These are phyloP conservation scores for Penicillium janthinellum DNA, from an alignment of 2,329 filamentous ascomycete genomes.

Conservation along the genomic window DNA sequence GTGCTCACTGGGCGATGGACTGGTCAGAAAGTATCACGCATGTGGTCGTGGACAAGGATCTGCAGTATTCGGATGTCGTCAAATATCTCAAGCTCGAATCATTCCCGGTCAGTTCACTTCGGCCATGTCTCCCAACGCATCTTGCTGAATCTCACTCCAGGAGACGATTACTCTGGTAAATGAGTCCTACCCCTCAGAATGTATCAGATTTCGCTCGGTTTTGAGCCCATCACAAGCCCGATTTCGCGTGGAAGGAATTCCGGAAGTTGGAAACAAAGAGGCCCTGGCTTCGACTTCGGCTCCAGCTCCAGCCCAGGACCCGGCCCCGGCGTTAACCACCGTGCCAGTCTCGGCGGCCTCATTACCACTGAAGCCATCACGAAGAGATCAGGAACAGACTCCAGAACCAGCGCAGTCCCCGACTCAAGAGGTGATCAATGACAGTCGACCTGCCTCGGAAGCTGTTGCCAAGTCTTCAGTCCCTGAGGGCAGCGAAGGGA, in stretches of 20 bases:
- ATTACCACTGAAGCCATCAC: slow-evolving; percentile 34
- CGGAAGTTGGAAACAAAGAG: slow-evolving; percentile 16
- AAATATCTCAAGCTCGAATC: slow-evolving; percentile 53
- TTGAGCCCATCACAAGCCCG: slow-evolving; percentile 61
- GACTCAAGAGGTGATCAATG: slow-evolving; percentile 5
- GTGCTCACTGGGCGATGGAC: slow-evolving; percentile 68
- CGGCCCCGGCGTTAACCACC: slow-evolving; percentile 5
- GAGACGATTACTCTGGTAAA: slow-evolving; percentile 59
- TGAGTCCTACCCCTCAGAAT: slow-evolving; percentile 70
- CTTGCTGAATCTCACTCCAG: slow-evolving; percentile 27
- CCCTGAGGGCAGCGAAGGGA: slow-evolving; percentile 5
- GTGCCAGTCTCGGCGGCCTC: slow-evolving; percentile 14
- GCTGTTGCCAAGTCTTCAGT: background rate
- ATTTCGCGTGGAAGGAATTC: slow-evolving; percentile 42
- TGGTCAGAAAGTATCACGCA: slow-evolving; percentile 67
- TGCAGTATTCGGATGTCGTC: slow-evolving; percentile 66
- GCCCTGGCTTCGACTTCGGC: slow-evolving; percentile 1
- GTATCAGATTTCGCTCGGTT: slow-evolving; percentile 60
- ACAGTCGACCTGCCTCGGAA: slow-evolving; percentile 4
- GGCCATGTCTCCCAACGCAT: background rate
- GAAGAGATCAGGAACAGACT: slow-evolving; percentile 16
- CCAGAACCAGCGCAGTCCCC: slow-evolving; percentile 21
- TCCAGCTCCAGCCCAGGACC: background rate
- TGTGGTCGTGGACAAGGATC: slow-evolving; percentile 72
- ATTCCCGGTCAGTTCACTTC: slow-evolving; percentile 50